Percentiles rank a stretch among this genome's conserved stretches.
These are phyloP conservation scores for Colletotrichum chrysophilum DNA, from an alignment of 2,329 filamentous ascomycete species.

Conservation along the genomic window DNA sequence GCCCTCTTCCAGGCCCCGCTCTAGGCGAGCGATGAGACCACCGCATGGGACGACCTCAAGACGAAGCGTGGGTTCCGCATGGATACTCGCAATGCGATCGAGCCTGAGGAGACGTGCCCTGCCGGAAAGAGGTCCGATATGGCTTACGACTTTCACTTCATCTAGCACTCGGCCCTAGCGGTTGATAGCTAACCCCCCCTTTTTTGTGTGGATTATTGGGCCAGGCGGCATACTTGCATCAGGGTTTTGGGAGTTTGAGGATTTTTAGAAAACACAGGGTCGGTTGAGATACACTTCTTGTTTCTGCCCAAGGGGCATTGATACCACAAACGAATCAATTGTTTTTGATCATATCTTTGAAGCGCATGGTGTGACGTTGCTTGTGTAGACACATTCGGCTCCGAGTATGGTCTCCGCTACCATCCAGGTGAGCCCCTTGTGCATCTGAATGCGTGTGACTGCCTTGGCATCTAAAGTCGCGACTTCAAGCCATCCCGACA, in stretches of 20 bases:
- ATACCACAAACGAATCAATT: slow-evolving; percentile 1
- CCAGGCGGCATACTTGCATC: neutral
- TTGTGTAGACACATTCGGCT: neutral
- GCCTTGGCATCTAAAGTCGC: neutral
- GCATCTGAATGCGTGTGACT: neutral
- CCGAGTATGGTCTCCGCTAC: neutral
- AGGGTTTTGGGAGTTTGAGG: neutral
- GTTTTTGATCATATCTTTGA: neutral
- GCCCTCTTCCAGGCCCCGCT: slow-evolving; percentile 47
- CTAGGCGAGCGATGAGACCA: neutral
- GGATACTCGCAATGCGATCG: neutral
- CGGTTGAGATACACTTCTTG: neutral
- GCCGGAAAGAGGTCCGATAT: neutral
- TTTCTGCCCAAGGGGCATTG: neutral
- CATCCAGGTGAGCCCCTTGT: neutral
- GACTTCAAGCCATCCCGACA: neutral
- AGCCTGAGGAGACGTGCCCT: neutral
- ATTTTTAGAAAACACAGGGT: slow-evolving; percentile 2
- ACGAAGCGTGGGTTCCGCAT: neutral
- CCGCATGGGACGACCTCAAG: neutral
- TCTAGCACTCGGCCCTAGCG: neutral
- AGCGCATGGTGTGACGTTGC: neutral
- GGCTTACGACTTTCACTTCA: neutral
- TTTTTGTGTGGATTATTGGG: neutral
- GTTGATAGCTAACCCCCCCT: neutral